Conservation (phyloP, 164 flowering plant species). For the Akebia trifoliata region DNA sequence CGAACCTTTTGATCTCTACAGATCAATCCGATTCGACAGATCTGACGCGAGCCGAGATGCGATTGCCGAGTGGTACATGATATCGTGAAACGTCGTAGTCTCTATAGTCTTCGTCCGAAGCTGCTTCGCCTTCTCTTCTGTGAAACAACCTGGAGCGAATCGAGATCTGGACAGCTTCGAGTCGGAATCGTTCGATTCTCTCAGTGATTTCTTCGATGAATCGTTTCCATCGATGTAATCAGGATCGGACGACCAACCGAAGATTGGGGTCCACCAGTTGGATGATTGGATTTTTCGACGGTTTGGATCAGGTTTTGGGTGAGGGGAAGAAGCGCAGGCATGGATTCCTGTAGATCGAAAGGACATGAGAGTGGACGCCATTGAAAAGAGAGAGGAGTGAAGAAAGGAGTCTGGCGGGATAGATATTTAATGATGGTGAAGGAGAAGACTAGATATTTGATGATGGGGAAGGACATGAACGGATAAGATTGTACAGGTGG, state of each 20-base stretch:
- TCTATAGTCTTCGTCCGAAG: slow-evolving; percentile 58
- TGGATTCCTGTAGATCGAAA: slow-evolving; percentile 27
- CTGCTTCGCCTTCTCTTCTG: slow-evolving; percentile 75
- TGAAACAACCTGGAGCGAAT: slow-evolving; percentile 55
- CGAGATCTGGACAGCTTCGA: slow-evolving; percentile 2
- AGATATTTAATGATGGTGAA: no score
- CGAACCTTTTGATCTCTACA: background rate
- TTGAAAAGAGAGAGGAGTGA: slow-evolving; percentile 10
- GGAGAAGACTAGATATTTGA: slow-evolving; percentile 1
- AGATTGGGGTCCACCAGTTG: slow-evolving; percentile 71
- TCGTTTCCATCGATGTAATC: slow-evolving; percentile 50
- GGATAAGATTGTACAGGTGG: slow-evolving; percentile 26
- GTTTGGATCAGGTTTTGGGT: slow-evolving; percentile 20
- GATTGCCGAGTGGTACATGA: slow-evolving; percentile 87
- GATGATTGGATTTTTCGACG: slow-evolving; percentile 23
- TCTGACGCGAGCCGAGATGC: slow-evolving; percentile 87
- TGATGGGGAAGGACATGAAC: background rate
- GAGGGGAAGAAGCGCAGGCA: slow-evolving; percentile 23
- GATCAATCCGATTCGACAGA: slow-evolving; percentile 23
- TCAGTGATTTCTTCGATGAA: background rate
- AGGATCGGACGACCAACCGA: slow-evolving; percentile 66
- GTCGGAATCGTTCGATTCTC: background rate
- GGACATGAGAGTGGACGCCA: slow-evolving; percentile 35
- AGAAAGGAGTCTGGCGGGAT: background rate
- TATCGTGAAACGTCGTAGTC: slow-evolving; percentile 55